Evolutionary conservation across 2,329 filamentous ascomycete genomes (phyloP), one percentile per base, ranked within the genome.

Genomic region (Colletotrichum orchidophilum): DNA sequence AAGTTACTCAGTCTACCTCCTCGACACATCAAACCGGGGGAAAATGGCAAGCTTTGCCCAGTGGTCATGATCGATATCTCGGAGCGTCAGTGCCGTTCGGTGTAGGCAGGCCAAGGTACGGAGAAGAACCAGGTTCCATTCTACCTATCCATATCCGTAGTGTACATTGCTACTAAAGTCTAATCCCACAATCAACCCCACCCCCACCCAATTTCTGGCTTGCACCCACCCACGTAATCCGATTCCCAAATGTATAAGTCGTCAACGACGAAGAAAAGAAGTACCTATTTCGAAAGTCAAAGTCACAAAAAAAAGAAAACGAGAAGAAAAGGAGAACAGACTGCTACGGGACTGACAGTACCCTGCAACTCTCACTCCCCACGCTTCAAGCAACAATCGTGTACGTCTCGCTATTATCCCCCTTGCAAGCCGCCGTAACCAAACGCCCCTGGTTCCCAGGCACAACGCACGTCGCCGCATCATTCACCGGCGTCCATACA

Each of bases 401-500:
- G 57, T 78, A 80, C 13, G 73, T 71, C 54, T 72, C 66, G 31
- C 78, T 76, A 21, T 67, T 71, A 33, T 78, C 75, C 26, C 75
- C 73, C 24, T 75, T 71, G 63, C 81, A 82, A 4, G 77, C 73
- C 7, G 76, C 76, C 15, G 80, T 78, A 42, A 76, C 77, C 50
- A 82, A 74, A 5, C 78, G 76, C 7, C 77, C 79, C 57, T 63
- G 54, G 11, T 77, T 73, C 12, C 82, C 83, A 24, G 81, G 76
- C 5, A 85, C 76, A 50, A 87, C 77, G 70, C 86, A 88, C 3
- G 81, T 83, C 60, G 82, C 83, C 26, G 80, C 79, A 64, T 82
- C 83, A 63, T 83, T 86, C 21, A 78, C 76, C 0, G 87, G 87
- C 11, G 83, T 81, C 26, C 88, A 81, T 0, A 82, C 77, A 46